These are phyloP conservation scores for Eleusine indica DNA, from an alignment of 176 grass and related monocot species.

Conservation along the genomic window DNA sequence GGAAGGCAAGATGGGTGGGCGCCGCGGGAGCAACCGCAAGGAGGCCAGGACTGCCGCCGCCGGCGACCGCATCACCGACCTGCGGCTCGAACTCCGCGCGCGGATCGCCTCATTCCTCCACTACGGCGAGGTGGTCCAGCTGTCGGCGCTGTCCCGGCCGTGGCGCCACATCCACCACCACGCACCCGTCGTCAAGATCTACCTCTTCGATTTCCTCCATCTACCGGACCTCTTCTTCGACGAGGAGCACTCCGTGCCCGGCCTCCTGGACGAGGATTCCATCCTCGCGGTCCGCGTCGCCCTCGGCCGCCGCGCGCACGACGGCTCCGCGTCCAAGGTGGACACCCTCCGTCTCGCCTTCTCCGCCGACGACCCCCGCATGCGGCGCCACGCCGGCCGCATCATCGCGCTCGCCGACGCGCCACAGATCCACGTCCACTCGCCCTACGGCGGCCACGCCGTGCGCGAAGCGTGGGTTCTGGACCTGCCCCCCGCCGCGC, in stretches of 20 bases:
- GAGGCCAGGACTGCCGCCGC: background rate
- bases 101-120: background rate
- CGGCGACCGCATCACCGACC: background rate
- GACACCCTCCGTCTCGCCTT: background rate
- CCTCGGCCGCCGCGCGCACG: background rate
- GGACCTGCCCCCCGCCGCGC: background rate
- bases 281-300: background rate
- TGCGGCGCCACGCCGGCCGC: conserved; percentile 16
- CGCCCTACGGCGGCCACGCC: background rate
- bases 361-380: background rate
- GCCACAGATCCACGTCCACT: background rate
- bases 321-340: background rate
- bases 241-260: background rate
- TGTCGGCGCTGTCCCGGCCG: background rate
- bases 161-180: conserved; percentile 25
- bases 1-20: background rate
- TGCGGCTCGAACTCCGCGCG: conserved; percentile 20
- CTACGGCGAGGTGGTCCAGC: background rate
- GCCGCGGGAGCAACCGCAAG: background rate
- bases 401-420: conserved; percentile 23
- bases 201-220: background rate
- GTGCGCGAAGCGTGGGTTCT: background rate
- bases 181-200: conserved; percentile 1
- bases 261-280: background rate
- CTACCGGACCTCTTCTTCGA: background rate